These are phyloP conservation scores for Phialophora macrospora DNA, from an alignment of 2,329 filamentous ascomycete genomes.

Conservation along the genomic window DNA sequence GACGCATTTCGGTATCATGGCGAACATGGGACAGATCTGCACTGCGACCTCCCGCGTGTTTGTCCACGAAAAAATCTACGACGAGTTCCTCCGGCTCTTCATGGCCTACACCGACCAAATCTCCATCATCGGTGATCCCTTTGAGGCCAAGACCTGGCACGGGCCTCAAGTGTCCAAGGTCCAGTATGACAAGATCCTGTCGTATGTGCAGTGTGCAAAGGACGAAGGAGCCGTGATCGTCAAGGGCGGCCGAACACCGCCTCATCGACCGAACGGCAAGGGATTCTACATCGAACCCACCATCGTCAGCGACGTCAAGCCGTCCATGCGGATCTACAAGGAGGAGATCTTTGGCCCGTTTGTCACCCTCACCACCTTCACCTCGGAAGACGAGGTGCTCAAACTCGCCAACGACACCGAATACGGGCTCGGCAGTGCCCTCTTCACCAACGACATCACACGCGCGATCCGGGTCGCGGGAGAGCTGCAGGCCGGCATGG, in stretches of 20 bases:
- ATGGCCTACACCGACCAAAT: too few species aligned
- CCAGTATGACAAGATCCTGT: too few species aligned
- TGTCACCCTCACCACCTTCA: not conserved
- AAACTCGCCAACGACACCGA: not conserved
- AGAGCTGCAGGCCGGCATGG: slow-evolving; percentile 46
- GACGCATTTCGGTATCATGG: slow-evolving; percentile 60
- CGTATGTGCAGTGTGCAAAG: too few species aligned
- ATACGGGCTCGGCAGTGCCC: not conserved
- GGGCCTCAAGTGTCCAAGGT: too few species aligned
- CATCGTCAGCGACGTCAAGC: not conserved
- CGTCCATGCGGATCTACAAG: not conserved
- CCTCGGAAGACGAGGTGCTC: not conserved
- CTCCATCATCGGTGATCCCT: too few species aligned
- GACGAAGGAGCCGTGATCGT: not conserved
- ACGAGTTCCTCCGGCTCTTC: slow-evolving; percentile 41
- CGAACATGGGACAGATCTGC: slow-evolving; percentile 45
- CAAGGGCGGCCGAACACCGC: not conserved
- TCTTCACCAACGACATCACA: not conserved
- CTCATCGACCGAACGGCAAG: not conserved
- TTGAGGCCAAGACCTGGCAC: too few species aligned
- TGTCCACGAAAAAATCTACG: slow-evolving; percentile 41
- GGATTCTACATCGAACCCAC: not conserved
- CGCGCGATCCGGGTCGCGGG: not conserved
- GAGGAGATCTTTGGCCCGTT: not conserved
- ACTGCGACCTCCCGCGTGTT: slow-evolving; percentile 43